Evolutionary conservation across 192 early-diverging fungal genomes (phyloP).

Genomic region (Cetraspora pellucida): DNA sequence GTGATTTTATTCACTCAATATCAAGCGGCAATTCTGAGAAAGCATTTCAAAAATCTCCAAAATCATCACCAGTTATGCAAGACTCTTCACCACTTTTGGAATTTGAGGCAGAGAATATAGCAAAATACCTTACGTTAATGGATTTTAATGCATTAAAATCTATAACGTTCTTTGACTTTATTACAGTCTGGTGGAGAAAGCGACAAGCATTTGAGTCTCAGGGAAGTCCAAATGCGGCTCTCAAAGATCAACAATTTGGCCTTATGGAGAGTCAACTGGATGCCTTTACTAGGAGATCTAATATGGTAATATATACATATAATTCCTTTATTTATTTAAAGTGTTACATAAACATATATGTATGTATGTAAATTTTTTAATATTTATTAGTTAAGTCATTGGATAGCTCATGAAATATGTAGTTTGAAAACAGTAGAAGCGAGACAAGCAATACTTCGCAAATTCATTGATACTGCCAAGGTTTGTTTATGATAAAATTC

Average conservation of each 20-base stretch:
- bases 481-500: constrained; percentile 31
- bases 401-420: constrained; percentile 61
- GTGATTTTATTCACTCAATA: too few relatives aligned
- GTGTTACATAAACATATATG: not conserved
- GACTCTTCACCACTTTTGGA: constrained; percentile 40
- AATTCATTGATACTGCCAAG: constrained; percentile 62
- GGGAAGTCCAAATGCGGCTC: not conserved
- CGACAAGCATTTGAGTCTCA: constrained; percentile 36
- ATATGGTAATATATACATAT: constrained; percentile 48
- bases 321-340: not conserved
- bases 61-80: not conserved
- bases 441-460: constrained; percentile 52
- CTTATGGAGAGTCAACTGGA: constrained; percentile 50
- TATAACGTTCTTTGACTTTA: constrained; percentile 45
- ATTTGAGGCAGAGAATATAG: constrained; percentile 51
- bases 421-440: constrained; percentile 45
- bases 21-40: not conserved
- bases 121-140: constrained; percentile 51
- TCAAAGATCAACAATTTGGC: constrained; percentile 4
- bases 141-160: constrained; percentile 45
- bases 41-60: not conserved
- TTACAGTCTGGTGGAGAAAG: constrained; percentile 45
- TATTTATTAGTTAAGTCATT: constrained; percentile 51
- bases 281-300: constrained; percentile 54
- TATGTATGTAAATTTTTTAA: too few relatives aligned